Conservation (phyloP, 805 yeast genomes). For the Komagataella phaffii region DNA sequence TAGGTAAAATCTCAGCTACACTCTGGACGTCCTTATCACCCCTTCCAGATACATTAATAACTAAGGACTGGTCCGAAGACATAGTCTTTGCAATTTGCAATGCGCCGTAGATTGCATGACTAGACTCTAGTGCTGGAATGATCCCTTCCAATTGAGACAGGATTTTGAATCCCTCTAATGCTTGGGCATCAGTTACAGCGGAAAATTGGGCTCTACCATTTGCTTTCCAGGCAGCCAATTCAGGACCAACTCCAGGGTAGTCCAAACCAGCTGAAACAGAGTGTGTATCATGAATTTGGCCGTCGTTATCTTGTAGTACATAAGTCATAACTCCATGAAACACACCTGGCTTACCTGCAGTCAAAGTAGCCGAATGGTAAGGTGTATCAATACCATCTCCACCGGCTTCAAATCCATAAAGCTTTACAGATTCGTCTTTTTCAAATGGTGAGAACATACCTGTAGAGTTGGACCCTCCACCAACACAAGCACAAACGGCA, state of each 20-base stretch:
- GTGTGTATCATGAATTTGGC: slow-evolving; percentile 96
- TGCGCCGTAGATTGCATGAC: slow-evolving; percentile 94
- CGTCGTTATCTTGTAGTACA: slow-evolving; percentile 82
- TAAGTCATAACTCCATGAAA: slow-evolving; percentile 96
- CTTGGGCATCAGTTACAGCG: slow-evolving; percentile 94
- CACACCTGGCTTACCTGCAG: slow-evolving; percentile 95
- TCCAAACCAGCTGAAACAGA: slow-evolving; percentile 98
- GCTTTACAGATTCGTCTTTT: slow-evolving; percentile 58
- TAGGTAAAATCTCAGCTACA: slow-evolving; percentile 90
- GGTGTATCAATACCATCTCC: slow-evolving; percentile 90
- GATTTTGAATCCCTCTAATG: slow-evolving; percentile 78
- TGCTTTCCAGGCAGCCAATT: slow-evolving; percentile 88
- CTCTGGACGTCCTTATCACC: slow-evolving; percentile 98
- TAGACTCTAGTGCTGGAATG: slow-evolving; percentile 95
- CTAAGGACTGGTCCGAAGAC: slow-evolving; percentile 65
- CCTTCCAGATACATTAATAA: slow-evolving; percentile 91
- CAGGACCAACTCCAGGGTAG: slow-evolving; percentile 99
- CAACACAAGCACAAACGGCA: slow-evolving; percentile 95
- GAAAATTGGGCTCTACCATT: slow-evolving; percentile 84
- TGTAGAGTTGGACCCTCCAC: slow-evolving; percentile 96
- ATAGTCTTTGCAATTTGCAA: slow-evolving; percentile 76
- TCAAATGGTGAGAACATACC: slow-evolving; percentile 96
- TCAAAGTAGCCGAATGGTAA: slow-evolving; percentile 87
- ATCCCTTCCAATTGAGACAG: slow-evolving; percentile 93
- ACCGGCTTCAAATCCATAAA: slow-evolving; percentile 96